These are phyloP conservation scores for Chalaropsis thielavioides DNA, from an alignment of 2,329 filamentous ascomycete species.

Conservation along the genomic window DNA sequence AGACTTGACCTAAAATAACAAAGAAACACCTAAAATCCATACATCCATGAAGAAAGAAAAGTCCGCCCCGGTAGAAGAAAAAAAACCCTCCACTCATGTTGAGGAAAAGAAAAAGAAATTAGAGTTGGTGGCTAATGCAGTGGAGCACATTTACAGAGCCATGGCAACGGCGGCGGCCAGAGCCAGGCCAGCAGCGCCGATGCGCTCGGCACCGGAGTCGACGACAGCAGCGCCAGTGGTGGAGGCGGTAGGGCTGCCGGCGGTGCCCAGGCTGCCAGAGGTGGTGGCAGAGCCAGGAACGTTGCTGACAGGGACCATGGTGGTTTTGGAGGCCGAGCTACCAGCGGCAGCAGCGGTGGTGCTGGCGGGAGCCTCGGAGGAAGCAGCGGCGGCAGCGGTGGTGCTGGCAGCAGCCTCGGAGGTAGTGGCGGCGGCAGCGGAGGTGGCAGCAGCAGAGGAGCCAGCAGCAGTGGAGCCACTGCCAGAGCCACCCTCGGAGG, in stretches of 20 bases:
- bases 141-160: constrained; percentile 23
- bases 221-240: constrained; percentile 21
- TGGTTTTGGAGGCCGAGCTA: background rate
- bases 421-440: constrained; percentile 18
- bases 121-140: no score
- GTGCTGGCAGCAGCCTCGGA: background rate
- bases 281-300: background rate
- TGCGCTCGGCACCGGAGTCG: constrained; percentile 20
- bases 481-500: constrained; percentile 16
- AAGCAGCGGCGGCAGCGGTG: background rate
- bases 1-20: background rate
- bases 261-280: constrained; percentile 5
- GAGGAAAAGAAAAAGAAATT: background rate
- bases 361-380: background rate
- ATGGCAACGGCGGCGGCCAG: constrained; percentile 24
- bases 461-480: constrained; percentile 16
- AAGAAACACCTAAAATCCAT: background rate
- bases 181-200: constrained; percentile 22
- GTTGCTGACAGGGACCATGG: background rate
- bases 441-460: constrained; percentile 17
- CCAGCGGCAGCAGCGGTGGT: background rate
- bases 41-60: constrained; percentile 1
- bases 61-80: background rate
- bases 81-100: background rate
- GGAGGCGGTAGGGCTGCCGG: constrained; percentile 16